A percentile compares a stretch with the other conserved stretches of the same genome.
These are phyloP conservation scores for Telfairia occidentalis DNA, from an alignment of 331 rosid genomes.

Conservation along the genomic window DNA sequence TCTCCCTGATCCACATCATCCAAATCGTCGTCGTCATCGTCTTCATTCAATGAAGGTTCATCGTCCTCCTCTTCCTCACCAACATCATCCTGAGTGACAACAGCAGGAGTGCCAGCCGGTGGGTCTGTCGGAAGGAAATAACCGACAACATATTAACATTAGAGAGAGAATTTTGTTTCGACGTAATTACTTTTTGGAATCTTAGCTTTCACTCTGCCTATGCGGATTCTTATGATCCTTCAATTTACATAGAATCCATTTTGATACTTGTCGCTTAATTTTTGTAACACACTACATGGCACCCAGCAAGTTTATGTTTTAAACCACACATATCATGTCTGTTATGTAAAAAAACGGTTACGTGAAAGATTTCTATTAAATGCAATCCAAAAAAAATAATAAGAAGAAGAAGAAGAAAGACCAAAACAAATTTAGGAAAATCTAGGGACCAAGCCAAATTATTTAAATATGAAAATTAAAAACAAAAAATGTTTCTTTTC, in stretches of 20 bases:
- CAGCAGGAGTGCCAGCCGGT: slow-evolving; percentile 44
- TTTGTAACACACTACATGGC: background rate
- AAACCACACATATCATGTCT: background rate
- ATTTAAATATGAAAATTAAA: background rate
- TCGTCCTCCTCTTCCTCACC: slow-evolving; percentile 68
- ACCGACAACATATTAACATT: background rate
- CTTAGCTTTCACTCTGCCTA: background rate
- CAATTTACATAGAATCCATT: background rate
- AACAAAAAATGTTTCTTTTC: background rate
- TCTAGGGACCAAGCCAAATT: background rate
- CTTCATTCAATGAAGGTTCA: slow-evolving; percentile 86
- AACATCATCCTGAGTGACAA: slow-evolving; percentile 31
- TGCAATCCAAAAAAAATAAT: background rate
- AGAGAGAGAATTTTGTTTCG: background rate
- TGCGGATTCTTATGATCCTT: background rate
- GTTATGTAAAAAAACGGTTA: background rate
- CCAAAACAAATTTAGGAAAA: background rate
- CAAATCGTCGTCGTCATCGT: slow-evolving; percentile 90
- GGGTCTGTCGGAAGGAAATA: slow-evolving; percentile 17
- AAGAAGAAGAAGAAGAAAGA: background rate
- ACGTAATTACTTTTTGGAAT: background rate
- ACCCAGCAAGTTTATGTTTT: background rate
- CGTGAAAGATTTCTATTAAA: background rate
- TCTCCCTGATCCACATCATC: slow-evolving; percentile 90
- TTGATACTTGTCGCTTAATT: background rate